Evolutionary conservation across 176 grass and related monocot genomes (phyloP).

Genomic region (Aegilops umbellulata): DNA sequence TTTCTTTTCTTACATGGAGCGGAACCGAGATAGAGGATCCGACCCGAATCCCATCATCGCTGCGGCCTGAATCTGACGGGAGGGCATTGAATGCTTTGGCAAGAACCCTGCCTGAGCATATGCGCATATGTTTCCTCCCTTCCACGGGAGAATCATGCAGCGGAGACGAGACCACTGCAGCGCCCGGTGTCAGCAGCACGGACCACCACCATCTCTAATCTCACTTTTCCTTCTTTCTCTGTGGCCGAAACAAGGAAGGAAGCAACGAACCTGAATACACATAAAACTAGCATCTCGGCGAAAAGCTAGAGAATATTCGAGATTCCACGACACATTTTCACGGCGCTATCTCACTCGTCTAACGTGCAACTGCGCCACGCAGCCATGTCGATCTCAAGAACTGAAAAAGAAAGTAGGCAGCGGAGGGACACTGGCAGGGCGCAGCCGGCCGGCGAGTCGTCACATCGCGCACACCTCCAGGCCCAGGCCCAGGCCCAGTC

Average conservation of each 20-base stretch:
- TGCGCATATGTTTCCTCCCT: slow-evolving; percentile 1
- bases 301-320: neutral
- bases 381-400: neutral
- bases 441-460: neutral
- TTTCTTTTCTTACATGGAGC: neutral
- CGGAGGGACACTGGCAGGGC: no score
- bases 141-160: neutral
- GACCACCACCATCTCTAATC: neutral
- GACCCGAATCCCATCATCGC: neutral
- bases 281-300: no score
- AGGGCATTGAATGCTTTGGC: neutral
- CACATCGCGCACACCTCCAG: neutral
- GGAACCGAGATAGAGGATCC: neutral
- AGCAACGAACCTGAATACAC: no score
- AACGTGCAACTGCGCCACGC: neutral
- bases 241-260: neutral
- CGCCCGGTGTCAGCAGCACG: neutral
- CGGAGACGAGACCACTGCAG: neutral
- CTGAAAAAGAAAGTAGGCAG: neutral
- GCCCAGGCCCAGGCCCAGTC: no score
- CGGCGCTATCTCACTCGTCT: neutral
- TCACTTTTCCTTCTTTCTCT: neutral
- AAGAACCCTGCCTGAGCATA: slow-evolving; percentile 5
- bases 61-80: neutral
- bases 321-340: neutral